A percentile compares a stretch with the other conserved stretches of the same genome.
Evolutionary conservation across 78 protist genomes (phyloP).

Genomic region (slime mould (Dictyostelium discoideum)): dicty_2.7 NC_007089.4:169501-170000

Average conservation of each 20-base stretch:
- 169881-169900: not conserved
- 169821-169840: not conserved
- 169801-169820: not conserved
- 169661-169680: not conserved
- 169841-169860: not conserved
- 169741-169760: not conserved
- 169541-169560: not conserved
- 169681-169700: not conserved
- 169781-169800: not conserved
- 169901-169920: constrained; percentile 3
- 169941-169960: not conserved
- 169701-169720: not conserved
- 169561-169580: not conserved
- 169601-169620: not conserved
- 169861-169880: not conserved
- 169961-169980: not conserved
- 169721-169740: not conserved
- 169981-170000: not conserved
- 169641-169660: not conserved
- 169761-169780: not conserved
- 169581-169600: not conserved
- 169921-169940: not conserved
- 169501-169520: not conserved
- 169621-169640: not conserved
- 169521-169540: not conserved